A percentile compares a stretch with the other conserved stretches of the same genome.
Conservation (phyloP, 73 alveolate genomes). For the Paraurostyla sp. region DNA sequence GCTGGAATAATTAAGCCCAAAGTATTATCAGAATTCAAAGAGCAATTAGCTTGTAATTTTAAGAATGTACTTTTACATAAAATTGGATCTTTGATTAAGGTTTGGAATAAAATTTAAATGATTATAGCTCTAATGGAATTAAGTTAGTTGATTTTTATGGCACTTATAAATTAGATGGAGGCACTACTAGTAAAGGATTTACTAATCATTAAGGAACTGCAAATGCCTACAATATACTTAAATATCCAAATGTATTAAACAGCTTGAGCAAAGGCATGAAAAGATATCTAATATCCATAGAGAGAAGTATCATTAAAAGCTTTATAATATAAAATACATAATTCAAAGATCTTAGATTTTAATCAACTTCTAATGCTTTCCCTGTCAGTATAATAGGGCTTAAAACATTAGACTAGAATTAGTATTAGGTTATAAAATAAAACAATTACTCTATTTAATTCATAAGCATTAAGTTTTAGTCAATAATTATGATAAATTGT, state of each 20-base stretch:
- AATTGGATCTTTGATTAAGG: conserved; percentile 50
- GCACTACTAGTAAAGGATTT: not conserved
- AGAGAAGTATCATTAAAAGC: too few species aligned
- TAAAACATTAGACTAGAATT: not conserved
- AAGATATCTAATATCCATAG: not conserved
- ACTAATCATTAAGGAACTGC: not conserved
- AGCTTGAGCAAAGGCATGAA: not conserved
- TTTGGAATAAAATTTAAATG: not conserved
- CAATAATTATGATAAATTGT: not conserved
- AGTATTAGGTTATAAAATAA: not conserved
- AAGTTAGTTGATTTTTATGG: not conserved
- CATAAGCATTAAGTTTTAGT: not conserved
- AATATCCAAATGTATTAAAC: not conserved
- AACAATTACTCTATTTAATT: not conserved
- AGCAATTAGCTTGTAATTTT: not conserved
- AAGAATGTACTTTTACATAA: not conserved
- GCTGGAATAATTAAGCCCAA: not conserved
- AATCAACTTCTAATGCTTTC: too few species aligned
- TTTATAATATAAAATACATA: too few species aligned
- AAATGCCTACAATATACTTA: too few species aligned
- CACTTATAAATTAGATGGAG: not conserved
- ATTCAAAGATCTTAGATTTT: too few species aligned
- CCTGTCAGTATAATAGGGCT: too few species aligned
- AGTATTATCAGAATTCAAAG: not conserved
- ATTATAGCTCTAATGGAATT: not conserved